Evolutionary conservation across 768 basidiomycete genomes (phyloP).

Genomic region (Leccinum subgranulosum): DNA sequence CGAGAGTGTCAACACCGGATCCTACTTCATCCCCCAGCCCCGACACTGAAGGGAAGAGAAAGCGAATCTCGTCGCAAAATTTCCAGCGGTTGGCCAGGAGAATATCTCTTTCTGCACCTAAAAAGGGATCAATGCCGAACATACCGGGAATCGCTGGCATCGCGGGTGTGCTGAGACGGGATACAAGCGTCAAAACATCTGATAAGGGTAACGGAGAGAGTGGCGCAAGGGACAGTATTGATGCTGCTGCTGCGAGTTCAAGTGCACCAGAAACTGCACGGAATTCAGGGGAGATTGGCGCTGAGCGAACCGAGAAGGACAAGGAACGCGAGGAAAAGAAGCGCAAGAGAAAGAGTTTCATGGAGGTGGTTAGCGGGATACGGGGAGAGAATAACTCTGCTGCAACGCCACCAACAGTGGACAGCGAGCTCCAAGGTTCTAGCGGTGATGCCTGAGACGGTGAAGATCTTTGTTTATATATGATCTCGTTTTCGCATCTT

Average conservation of each 20-base stretch:
- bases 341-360: conserved; percentile 58
- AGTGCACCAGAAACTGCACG: conserved; percentile 41
- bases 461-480: conserved; percentile 1
- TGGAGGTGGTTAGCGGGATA: conserved; percentile 36
- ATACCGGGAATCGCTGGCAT: conserved; percentile 30
- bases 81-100: conserved; percentile 77
- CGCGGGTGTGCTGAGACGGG: conserved; percentile 29
- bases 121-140: conserved; percentile 50
- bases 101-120: conserved; percentile 62
- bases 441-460: conserved; percentile 11
- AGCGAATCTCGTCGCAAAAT: conserved; percentile 80
- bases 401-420: conserved; percentile 37
- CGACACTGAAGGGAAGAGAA: conserved; percentile 73
- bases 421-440: conserved; percentile 10
- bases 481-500: conserved; percentile 7
- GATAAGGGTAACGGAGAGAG: conserved; percentile 39
- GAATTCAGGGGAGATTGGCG: conserved; percentile 47
- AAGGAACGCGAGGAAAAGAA: conserved; percentile 58
- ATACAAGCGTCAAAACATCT: conserved; percentile 32
- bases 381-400: conserved; percentile 23
- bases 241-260: conserved; percentile 17
- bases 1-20: conserved; percentile 72
- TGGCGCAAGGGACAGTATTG: conserved; percentile 14
- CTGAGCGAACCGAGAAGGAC: conserved; percentile 47
- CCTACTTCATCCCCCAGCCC: conserved; percentile 54